Conservation (phyloP, 331 rosid species). For the Rosa hybrid region DNA sequence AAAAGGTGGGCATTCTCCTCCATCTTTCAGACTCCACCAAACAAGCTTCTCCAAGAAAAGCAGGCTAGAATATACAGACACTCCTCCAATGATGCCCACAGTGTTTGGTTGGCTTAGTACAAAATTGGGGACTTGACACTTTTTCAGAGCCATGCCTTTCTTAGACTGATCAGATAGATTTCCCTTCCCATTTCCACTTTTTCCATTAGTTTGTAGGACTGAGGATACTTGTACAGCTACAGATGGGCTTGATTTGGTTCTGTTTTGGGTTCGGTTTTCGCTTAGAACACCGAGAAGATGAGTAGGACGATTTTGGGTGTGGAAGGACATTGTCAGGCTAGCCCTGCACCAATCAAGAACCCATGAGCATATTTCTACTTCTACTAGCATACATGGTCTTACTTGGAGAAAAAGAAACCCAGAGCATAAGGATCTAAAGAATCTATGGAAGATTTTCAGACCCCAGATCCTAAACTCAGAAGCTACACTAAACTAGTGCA, state of each 20-base stretch:
- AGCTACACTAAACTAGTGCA: background rate
- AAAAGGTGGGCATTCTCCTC: conserved; percentile 68
- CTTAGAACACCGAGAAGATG: conserved; percentile 30
- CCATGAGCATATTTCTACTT: background rate
- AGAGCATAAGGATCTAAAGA: background rate
- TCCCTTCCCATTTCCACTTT: conserved; percentile 12
- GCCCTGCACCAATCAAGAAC: conserved; percentile 28
- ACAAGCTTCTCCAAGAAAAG: conserved; percentile 86
- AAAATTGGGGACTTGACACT: conserved; percentile 25
- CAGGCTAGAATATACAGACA: conserved; percentile 66
- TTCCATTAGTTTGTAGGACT: conserved; percentile 40
- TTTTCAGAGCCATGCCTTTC: conserved; percentile 33
- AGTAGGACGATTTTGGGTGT: conserved; percentile 34
- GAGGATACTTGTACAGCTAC: conserved; percentile 39
- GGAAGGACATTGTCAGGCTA: conserved; percentile 37
- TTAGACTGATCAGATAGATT: conserved; percentile 28
- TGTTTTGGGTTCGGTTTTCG: conserved; percentile 29
- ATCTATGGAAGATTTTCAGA: background rate
- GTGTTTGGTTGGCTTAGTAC: conserved; percentile 63
- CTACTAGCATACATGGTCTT: background rate
- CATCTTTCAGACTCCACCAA: conserved; percentile 63
- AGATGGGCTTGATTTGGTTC: conserved; percentile 34
- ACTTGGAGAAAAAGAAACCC: background rate
- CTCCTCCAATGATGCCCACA: conserved; percentile 76
- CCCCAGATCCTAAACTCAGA: background rate